Conservation (phyloP, 139 green algal species). For the Bryopsis sp. region DNA sequence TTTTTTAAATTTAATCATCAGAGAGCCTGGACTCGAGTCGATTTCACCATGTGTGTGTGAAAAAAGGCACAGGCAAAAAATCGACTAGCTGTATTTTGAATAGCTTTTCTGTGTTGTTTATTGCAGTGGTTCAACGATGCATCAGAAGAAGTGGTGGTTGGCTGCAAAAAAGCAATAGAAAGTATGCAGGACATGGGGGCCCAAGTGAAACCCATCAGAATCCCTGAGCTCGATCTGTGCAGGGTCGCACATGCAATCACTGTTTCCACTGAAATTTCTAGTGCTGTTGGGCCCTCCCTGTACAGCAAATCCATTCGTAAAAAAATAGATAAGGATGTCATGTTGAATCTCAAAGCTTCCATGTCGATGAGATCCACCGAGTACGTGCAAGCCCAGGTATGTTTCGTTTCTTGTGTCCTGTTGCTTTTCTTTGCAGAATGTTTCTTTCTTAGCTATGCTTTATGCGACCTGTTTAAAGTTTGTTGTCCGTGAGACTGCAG, state of each 20-base stretch:
- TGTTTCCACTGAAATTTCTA: conserved; percentile 35
- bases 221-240: conserved; percentile 61
- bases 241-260: conserved; percentile 51
- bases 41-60: no score
- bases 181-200: conserved; percentile 32
- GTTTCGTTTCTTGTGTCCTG: neutral
- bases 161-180: conserved; percentile 30
- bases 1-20: no score
- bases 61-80: no score
- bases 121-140: conserved; percentile 55
- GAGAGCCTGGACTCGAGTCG: no score
- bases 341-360: conserved; percentile 20
- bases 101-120: neutral
- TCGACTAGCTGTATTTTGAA: no score
- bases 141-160: conserved; percentile 37
- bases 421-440: neutral
- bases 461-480: neutral
- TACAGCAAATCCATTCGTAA: neutral
- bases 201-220: conserved; percentile 30
- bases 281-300: conserved; percentile 21
- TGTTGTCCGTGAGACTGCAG: neutral
- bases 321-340: conserved; percentile 47
- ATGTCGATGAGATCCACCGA: conserved; percentile 33
- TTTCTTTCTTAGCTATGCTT: neutral
- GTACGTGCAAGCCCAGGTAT: conserved; percentile 45